These are phyloP conservation scores for Jimgerdemannia flammicorona DNA, from an alignment of 192 early-diverging fungal genomes.

Conservation along the genomic window DNA sequence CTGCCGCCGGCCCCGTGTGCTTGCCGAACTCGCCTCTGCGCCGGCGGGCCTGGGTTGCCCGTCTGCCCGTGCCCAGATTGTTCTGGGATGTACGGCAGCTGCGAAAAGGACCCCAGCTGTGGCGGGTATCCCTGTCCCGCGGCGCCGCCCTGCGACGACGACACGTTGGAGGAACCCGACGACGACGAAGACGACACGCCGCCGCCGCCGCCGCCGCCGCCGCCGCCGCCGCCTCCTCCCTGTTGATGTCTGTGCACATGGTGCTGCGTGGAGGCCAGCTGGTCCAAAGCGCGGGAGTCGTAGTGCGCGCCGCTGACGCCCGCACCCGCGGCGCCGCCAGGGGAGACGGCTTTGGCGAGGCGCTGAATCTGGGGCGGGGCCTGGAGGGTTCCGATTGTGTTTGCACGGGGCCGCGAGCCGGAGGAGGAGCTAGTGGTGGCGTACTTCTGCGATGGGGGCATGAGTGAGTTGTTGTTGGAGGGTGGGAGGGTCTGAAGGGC, in stretches of 20 bases:
- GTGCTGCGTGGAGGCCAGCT: not conserved
- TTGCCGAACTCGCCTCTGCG: not conserved
- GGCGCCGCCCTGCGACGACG: not conserved
- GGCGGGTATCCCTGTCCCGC: not conserved
- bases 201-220: not conserved
- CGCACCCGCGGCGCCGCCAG: not conserved
- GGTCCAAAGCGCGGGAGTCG: not conserved
- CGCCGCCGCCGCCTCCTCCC: not conserved
- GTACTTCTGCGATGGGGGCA: not conserved
- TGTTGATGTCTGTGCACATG: not conserved
- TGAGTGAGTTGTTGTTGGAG: not conserved
- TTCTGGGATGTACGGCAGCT: not conserved
- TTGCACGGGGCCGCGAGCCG: constrained; percentile 29
- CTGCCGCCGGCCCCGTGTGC: not conserved
- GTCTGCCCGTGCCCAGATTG: not conserved
- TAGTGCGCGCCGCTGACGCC: constrained; percentile 1
- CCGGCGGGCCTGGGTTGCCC: too few species aligned
- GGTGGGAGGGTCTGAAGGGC: not conserved
- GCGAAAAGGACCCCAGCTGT: not conserved
- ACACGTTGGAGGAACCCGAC: not conserved
- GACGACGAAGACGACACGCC: too few species aligned
- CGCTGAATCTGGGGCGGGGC: constrained; percentile 29
- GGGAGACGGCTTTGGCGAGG: constrained; percentile 5
- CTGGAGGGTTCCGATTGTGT: constrained; percentile 37
- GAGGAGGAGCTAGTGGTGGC: not conserved